These are phyloP conservation scores for Priceomyces castillae DNA, from an alignment of 805 yeast species.

Conservation along the genomic window DNA sequence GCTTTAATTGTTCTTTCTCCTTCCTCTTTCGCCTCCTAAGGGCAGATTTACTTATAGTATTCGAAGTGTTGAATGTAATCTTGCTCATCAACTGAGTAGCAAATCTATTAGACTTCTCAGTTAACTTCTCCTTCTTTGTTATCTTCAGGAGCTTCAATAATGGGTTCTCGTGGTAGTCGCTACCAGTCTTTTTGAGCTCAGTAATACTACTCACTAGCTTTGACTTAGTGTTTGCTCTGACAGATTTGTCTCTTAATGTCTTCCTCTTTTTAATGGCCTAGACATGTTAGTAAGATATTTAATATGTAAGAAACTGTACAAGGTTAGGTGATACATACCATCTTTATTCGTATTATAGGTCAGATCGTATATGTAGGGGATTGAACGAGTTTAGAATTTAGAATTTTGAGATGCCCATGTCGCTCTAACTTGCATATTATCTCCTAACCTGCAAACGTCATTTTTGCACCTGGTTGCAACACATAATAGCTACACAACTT, in stretches of 20 bases:
- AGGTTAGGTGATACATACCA: not conserved
- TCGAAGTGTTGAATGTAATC: slow-evolving; percentile 31
- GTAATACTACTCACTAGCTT: slow-evolving; percentile 24
- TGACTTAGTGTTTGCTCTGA: slow-evolving; percentile 15
- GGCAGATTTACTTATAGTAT: slow-evolving; percentile 64
- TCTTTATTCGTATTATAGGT: not conserved
- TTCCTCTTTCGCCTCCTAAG: slow-evolving; percentile 60
- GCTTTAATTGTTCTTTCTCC: slow-evolving; percentile 59
- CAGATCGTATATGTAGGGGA: no score
- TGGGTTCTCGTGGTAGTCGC: slow-evolving; percentile 39
- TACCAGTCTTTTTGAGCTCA: slow-evolving; percentile 21
- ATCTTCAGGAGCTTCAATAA: slow-evolving; percentile 52
- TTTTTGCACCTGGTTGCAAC: not conserved
- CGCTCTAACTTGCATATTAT: not conserved
- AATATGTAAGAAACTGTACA: not conserved
- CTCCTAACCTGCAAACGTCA: not conserved
- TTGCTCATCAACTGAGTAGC: slow-evolving; percentile 26
- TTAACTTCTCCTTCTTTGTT: slow-evolving; percentile 53
- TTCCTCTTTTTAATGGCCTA: slow-evolving; percentile 34
- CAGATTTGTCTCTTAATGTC: slow-evolving; percentile 32
- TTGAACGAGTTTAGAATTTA: not conserved
- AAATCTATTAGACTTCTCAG: slow-evolving; percentile 37
- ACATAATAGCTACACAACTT: no score
- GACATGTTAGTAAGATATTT: not conserved
- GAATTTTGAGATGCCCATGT: not conserved